Conservation (phyloP, 352 stramenopile species). For the Pythium insidiosum region DNA sequence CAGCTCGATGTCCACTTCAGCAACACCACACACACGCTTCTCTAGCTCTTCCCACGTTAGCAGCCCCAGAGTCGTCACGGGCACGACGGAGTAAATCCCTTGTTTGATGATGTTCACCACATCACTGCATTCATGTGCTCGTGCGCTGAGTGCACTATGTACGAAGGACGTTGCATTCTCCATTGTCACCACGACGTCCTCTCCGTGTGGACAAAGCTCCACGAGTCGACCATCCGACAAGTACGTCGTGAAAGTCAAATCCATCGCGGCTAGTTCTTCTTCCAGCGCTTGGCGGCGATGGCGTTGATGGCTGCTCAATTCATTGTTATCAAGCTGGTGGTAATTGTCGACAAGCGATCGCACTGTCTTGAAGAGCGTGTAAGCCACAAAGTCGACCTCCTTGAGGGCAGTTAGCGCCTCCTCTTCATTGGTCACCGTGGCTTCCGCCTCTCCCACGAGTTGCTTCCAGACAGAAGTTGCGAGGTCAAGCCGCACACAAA, state of each 20-base stretch:
- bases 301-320: no score
- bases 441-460: slow-evolving; percentile 34
- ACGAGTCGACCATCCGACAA: slow-evolving; percentile 50
- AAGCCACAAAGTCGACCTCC: slow-evolving; percentile 57
- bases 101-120: slow-evolving; percentile 69
- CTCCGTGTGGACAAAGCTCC: slow-evolving; percentile 30
- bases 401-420: slow-evolving; percentile 34
- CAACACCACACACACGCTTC: slow-evolving; percentile 59
- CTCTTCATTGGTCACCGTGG: slow-evolving; percentile 10
- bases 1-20: slow-evolving; percentile 63
- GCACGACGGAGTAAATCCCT: slow-evolving; percentile 68
- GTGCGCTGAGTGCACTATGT: no score
- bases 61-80: slow-evolving; percentile 42
- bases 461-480: slow-evolving; percentile 69
- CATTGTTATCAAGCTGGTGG: no score
- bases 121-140: slow-evolving; percentile 40
- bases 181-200: slow-evolving; percentile 27
- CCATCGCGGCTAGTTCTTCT: slow-evolving; percentile 53
- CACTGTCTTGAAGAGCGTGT: slow-evolving; percentile 45
- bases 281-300: slow-evolving; percentile 13
- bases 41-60: slow-evolving; percentile 67
- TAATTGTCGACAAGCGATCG: slow-evolving; percentile 19
- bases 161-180: no score
- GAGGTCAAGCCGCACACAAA: slow-evolving; percentile 71
- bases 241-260: slow-evolving; percentile 68